Conservation (phyloP, 768 basidiomycete species). For the Suillus occidentalis region DNA sequence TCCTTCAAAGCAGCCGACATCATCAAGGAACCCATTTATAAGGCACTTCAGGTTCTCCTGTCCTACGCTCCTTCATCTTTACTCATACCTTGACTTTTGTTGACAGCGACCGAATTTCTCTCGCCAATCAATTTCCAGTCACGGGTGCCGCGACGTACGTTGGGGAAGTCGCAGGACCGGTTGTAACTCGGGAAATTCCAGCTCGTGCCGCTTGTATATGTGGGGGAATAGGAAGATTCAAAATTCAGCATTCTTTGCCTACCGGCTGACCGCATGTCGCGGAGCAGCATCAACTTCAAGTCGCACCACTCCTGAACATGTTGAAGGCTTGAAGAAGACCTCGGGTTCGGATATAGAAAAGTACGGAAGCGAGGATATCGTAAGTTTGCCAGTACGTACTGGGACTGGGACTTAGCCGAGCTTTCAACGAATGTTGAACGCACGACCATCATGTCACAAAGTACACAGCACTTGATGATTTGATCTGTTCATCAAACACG, state of each 20-base stretch:
- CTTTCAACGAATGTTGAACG: neutral
- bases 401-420: neutral
- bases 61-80: too few relatives aligned
- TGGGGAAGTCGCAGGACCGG: too few relatives aligned
- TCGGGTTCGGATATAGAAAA: neutral
- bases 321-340: neutral
- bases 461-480: neutral
- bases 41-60: too few relatives aligned
- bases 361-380: neutral
- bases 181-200: neutral
- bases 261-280: neutral
- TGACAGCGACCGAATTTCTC: too few relatives aligned
- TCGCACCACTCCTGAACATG: neutral
- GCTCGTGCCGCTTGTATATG: neutral
- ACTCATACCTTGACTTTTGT: too few relatives aligned
- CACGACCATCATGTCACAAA: neutral
- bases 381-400: neutral
- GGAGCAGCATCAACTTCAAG: neutral
- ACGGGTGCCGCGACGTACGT: too few relatives aligned
- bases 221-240: too few relatives aligned
- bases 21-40: too few relatives aligned
- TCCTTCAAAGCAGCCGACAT: too few relatives aligned
- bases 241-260: too few relatives aligned
- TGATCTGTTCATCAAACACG: neutral
- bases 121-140: too few relatives aligned